A percentile compares a stretch with the other conserved stretches of the same genome.
Evolutionary conservation across 164 flowering plant genomes (phyloP).

Genomic region (Buxus sempervirens): DNA sequence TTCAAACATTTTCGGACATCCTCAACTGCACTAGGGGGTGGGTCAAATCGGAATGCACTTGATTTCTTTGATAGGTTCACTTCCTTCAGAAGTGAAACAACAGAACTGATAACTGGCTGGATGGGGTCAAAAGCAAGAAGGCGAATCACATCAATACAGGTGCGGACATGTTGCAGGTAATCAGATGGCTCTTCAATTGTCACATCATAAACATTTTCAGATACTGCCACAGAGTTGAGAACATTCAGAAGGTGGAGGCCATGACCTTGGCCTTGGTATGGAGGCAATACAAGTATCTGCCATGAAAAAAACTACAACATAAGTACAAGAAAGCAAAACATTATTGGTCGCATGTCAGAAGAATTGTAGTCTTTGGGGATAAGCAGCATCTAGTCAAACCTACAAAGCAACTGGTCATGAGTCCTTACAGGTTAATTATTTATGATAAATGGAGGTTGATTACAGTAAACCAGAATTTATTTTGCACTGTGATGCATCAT

Average conservation of each 20-base stretch:
- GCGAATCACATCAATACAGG: conserved; percentile 60
- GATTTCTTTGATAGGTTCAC: conserved; percentile 55
- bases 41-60: conserved; percentile 33
- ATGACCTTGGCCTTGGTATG: conserved; percentile 78
- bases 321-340: too few species aligned
- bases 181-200: conserved; percentile 90
- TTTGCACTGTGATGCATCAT: background rate
- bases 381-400: background rate
- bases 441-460: too few species aligned
- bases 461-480: background rate
- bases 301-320: conserved; percentile 10
- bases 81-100: conserved; percentile 37
- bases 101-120: conserved; percentile 35
- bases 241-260: conserved; percentile 67
- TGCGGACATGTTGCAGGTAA: conserved; percentile 72
- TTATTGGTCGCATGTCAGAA: too few species aligned
- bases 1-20: conserved; percentile 59
- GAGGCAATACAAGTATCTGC: conserved; percentile 89
- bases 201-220: conserved; percentile 71
- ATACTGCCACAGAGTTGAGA: conserved; percentile 56
- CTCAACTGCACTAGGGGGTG: conserved; percentile 49
- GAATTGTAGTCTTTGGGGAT: too few species aligned
- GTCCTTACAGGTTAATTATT: background rate
- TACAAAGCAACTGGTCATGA: background rate
- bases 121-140: conserved; percentile 48